Evolutionary conservation across 176 grass and related monocot species (phyloP), one percentile per base, ranked within the genome.

Genomic region (Musa beccarii): DNA sequence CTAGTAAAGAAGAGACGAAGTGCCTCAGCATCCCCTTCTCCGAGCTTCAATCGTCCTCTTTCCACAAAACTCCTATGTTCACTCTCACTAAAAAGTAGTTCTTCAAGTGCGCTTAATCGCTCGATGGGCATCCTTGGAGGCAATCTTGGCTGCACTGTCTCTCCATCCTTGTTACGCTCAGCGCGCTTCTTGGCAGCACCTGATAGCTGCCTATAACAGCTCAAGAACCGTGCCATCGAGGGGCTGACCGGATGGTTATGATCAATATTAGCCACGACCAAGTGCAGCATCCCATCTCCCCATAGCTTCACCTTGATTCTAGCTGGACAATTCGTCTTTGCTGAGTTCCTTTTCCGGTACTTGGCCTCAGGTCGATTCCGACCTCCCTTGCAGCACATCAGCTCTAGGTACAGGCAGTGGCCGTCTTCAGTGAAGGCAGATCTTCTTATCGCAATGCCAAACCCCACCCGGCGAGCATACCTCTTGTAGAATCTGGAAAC

Each of bases 301-400:
- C 94, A 98, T 62, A 93, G 81, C 78, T 98, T 98, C 51, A 93
- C 94, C 10, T 90, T 75, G 52, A 98, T 93, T 75, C 85, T 93
- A 54, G 94, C 90, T 68, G 88, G 88, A 64, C 90, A 98, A 65
- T 98, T 98, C 0, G 90, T 98, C 53, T 90, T 97, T 1, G 94
- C 92, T 55, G 94, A 98, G 26, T 88, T 84, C 28, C 94, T 72
- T 69, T 98, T 98, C 56, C 94, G 67, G 55, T 89, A 98, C 65
- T 98, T 98, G 2, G 94, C 88, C 73, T 96, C 92, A 63, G 90
- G 89, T 71, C 89, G 82, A 72, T 82, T 84, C 2, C 87, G 75
- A 29, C 92, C 92, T 67, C 92, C 92, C 74, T 96, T 96, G 81
- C 92, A 92, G 80, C 92, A 96, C 89, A 96, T 96, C 68, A 96